Percentiles rank a stretch among this genome's conserved stretches.
These are phyloP conservation scores for Colletotrichum karsti DNA, from an alignment of 2,329 filamentous ascomycete genomes.

Conservation along the genomic window DNA sequence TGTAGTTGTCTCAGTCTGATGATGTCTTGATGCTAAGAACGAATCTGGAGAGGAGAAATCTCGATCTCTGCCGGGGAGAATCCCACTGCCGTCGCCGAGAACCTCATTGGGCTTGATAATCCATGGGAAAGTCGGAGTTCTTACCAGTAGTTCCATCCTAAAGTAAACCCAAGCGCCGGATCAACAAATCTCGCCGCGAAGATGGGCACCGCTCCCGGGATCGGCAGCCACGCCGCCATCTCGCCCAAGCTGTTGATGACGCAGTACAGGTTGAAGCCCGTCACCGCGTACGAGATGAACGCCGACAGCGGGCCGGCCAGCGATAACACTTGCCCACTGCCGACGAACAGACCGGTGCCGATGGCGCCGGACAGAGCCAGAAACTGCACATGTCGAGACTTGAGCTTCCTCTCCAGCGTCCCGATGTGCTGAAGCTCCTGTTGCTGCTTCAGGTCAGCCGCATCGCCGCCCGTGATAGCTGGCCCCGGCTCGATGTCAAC, in stretches of 20 bases:
- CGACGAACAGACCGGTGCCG: slow-evolving; percentile 54
- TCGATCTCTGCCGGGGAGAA: too few species aligned
- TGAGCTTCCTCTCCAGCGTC: slow-evolving; percentile 46
- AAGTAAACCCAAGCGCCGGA: slow-evolving; percentile 54
- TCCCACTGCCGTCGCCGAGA: too few species aligned
- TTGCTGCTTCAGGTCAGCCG: background rate
- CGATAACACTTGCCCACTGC: slow-evolving; percentile 51
- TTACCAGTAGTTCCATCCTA: slow-evolving; percentile 60
- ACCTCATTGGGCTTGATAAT: background rate
- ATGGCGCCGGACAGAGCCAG: slow-evolving; percentile 51
- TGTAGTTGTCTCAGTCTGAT: background rate
- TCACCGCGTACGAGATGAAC: slow-evolving; percentile 50
- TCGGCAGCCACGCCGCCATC: slow-evolving; percentile 69
- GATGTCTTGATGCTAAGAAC: background rate
- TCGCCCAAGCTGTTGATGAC: slow-evolving; percentile 61
- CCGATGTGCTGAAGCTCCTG: slow-evolving; percentile 41
- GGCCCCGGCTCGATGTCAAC: background rate
- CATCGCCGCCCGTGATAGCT: background rate
- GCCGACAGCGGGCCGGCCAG: slow-evolving; percentile 51
- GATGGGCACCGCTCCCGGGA: slow-evolving; percentile 61
- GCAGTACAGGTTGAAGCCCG: slow-evolving; percentile 56
- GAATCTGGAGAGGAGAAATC: background rate
- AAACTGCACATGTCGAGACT: slow-evolving; percentile 51
- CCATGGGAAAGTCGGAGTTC: background rate
- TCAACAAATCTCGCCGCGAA: slow-evolving; percentile 59